Conservation (phyloP, 768 basidiomycete genomes). For the Suillus americanus region DNA sequence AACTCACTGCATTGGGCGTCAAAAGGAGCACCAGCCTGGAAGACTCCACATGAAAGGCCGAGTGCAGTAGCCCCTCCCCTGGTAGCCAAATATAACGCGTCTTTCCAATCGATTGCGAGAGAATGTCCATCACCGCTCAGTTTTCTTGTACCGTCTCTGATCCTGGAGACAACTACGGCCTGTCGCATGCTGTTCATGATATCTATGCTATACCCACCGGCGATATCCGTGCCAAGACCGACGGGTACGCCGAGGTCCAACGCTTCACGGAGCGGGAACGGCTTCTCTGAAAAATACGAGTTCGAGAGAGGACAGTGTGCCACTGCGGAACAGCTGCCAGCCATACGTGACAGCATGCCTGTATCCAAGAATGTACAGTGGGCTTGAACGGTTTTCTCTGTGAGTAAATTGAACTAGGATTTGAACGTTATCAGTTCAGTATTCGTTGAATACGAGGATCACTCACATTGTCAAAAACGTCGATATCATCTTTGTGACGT, state of each 20-base stretch:
- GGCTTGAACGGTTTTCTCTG: slow-evolving; percentile 71
- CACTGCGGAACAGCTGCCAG: slow-evolving; percentile 53
- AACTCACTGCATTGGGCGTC: slow-evolving; percentile 75
- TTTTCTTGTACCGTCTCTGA: slow-evolving; percentile 56
- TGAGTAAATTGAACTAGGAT: slow-evolving; percentile 58
- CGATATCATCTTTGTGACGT: slow-evolving; percentile 66
- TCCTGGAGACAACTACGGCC: slow-evolving; percentile 68
- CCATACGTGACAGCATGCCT: slow-evolving; percentile 51
- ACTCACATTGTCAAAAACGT: slow-evolving; percentile 68
- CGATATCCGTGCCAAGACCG: slow-evolving; percentile 84
- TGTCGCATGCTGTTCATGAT: slow-evolving; percentile 81
- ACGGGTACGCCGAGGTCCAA: slow-evolving; percentile 61
- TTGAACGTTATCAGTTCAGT: background rate
- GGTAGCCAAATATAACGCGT: slow-evolving; percentile 79
- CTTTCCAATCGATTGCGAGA: slow-evolving; percentile 76
- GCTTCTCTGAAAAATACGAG: slow-evolving; percentile 76
- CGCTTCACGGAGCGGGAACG: slow-evolving; percentile 72
- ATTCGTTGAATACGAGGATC: slow-evolving; percentile 1
- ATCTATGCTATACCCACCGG: slow-evolving; percentile 81
- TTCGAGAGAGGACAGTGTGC: slow-evolving; percentile 92
- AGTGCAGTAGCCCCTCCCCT: slow-evolving; percentile 74
- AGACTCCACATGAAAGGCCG: slow-evolving; percentile 55
- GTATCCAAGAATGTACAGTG: slow-evolving; percentile 82
- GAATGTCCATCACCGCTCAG: slow-evolving; percentile 14
- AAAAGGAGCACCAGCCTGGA: slow-evolving; percentile 62